phyloP scores from a whole-genome alignment of 495 filamentous ascomycete genomes.

The Trichoderma orchidacearum region DNA sequence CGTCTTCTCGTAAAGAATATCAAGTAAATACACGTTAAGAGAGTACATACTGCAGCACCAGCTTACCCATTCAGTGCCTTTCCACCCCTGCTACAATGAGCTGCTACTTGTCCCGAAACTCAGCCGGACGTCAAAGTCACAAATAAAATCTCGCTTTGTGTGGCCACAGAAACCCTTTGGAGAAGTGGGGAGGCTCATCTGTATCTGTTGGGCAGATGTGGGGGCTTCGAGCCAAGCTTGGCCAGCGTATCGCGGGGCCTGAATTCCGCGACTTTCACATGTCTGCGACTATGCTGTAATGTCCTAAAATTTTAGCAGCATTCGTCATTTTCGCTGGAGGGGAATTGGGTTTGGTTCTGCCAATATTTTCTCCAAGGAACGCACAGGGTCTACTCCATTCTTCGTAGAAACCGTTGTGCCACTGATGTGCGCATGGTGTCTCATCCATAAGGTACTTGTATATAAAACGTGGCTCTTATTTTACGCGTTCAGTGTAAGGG shows the following conservation, averaged over 20 bases:
- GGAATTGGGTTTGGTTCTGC: neutral
- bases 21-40: too few relatives aligned
- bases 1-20: too few relatives aligned
- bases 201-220: neutral
- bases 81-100: too few relatives aligned
- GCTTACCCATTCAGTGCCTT: neutral
- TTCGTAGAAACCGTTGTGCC: too few relatives aligned
- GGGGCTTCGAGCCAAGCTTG: neutral
- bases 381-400: too few relatives aligned
- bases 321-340: neutral
- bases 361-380: too few relatives aligned
- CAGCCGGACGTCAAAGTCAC: neutral
- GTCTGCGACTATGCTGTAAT: neutral
- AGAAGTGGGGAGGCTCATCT: neutral
- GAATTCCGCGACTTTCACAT: neutral
- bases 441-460: too few relatives aligned
- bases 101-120: too few relatives aligned
- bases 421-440: too few relatives aligned
- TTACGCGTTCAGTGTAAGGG: too few relatives aligned
- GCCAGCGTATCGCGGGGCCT: neutral
- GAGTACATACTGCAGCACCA: too few relatives aligned
- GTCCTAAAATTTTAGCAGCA: neutral
- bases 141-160: neutral
- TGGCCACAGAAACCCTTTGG: neutral
- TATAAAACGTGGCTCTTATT: too few relatives aligned